phyloP scores from a whole-genome alignment of 352 stramenopile species.

The Phytophthora cactorum region DNA sequence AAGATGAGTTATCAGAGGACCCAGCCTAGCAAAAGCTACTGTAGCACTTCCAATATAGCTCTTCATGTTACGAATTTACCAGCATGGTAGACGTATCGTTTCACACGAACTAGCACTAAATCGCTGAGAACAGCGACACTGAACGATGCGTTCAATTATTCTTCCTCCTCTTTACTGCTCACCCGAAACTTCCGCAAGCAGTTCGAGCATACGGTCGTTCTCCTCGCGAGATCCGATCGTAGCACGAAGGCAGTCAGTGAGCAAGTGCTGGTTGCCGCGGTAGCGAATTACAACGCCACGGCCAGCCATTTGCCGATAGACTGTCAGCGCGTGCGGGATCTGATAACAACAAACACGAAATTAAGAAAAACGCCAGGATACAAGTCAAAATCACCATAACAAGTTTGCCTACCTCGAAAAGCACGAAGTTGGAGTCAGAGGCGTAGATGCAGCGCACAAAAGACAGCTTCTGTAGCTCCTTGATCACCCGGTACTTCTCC shows the following conservation, averaged over 20 bases:
- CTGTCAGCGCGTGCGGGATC: constrained; percentile 87
- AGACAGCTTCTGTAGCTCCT: constrained; percentile 85
- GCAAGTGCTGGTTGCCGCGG: constrained; percentile 96
- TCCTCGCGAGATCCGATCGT: constrained; percentile 95
- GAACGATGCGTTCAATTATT: background rate
- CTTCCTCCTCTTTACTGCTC: constrained; percentile 43
- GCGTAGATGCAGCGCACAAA: constrained; percentile 95
- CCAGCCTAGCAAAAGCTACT: too few relatives aligned
- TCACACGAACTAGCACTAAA: background rate
- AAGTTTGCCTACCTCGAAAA: constrained; percentile 89
- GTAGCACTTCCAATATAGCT: background rate
- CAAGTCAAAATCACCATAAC: background rate
- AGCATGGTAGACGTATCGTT: background rate
- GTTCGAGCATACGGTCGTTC: constrained; percentile 93
- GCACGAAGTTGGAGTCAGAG: constrained; percentile 98
- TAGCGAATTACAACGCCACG: constrained; percentile 96
- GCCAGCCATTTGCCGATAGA: constrained; percentile 96
- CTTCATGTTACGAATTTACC: background rate
- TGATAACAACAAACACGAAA: constrained; percentile 36
- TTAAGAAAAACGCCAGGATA: constrained; percentile 9
- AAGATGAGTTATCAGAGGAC: too few relatives aligned
- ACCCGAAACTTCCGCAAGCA: constrained; percentile 73
- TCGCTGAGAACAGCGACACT: constrained; percentile 11
- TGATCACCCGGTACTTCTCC: constrained; percentile 86
- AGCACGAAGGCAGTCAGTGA: constrained; percentile 94